A percentile compares a stretch with the other conserved stretches of the same genome.
Evolutionary conservation across 2,329 filamentous ascomycete genomes (phyloP).

Genomic region (Aspergillus sp.): DNA sequence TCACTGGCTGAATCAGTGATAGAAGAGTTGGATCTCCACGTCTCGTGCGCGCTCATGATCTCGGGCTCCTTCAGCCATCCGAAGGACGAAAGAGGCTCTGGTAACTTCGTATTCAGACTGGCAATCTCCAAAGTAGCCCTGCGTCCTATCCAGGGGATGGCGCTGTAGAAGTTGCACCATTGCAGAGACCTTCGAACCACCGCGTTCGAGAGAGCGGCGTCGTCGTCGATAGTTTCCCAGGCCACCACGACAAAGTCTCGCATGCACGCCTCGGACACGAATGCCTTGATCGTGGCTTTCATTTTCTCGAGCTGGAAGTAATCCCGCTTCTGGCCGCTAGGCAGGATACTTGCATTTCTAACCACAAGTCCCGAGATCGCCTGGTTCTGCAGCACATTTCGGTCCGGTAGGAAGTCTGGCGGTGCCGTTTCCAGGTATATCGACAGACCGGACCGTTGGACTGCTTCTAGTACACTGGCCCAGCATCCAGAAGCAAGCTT

Average conservation of each 20-base stretch:
- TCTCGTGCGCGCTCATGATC: conserved; percentile 46
- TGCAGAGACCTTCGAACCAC: conserved; percentile 44
- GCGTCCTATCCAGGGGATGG: conserved; percentile 45
- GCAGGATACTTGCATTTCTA: conserved; percentile 43
- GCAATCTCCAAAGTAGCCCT: conserved; percentile 38
- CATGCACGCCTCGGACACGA: conserved; percentile 47
- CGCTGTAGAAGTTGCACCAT: conserved; percentile 51
- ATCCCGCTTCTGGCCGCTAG: conserved; percentile 43
- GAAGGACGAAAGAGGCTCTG: conserved; percentile 47
- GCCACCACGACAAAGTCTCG: conserved; percentile 44
- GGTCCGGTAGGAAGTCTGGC: conserved; percentile 42
- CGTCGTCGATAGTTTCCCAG: conserved; percentile 48
- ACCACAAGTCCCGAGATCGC: conserved; percentile 41
- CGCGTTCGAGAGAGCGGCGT: conserved; percentile 39
- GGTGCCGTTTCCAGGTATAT: conserved; percentile 45
- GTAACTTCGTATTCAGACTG: conserved; percentile 27
- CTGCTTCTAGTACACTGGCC: conserved; percentile 31
- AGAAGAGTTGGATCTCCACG: conserved; percentile 38
- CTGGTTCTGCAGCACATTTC: conserved; percentile 33
- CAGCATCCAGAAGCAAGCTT: conserved; percentile 30
- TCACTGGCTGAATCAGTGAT: conserved; percentile 17
- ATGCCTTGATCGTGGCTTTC: conserved; percentile 44
- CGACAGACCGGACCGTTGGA: conserved; percentile 37
- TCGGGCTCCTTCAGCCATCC: conserved; percentile 48
- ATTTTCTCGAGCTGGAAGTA: conserved; percentile 46